Evolutionary conservation across 768 basidiomycete species (phyloP).

Genomic region (Leccinum ochraceum): DNA sequence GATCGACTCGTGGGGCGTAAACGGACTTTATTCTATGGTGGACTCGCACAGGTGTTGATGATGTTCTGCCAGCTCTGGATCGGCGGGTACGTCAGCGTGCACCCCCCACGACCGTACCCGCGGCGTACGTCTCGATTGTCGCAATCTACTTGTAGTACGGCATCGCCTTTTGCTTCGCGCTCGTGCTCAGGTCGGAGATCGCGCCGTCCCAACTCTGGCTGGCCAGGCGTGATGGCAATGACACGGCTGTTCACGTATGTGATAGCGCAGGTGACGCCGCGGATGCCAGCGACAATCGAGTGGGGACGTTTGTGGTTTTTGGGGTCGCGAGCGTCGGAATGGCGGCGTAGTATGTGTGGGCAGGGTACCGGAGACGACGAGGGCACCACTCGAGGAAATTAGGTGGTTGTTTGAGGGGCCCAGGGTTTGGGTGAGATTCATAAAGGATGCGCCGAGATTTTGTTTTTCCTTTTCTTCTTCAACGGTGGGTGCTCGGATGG

Average conservation of each 20-base stretch:
- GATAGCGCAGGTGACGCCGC: constrained; percentile 41
- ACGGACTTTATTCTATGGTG: constrained; percentile 26
- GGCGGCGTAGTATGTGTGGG: constrained; percentile 33
- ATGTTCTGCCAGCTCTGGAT: constrained; percentile 41
- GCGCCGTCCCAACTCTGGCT: constrained; percentile 38
- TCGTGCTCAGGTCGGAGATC: constrained; percentile 36
- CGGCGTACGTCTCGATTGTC: constrained; percentile 36
- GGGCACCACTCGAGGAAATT: constrained; percentile 41
- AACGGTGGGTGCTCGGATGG: constrained; percentile 25
- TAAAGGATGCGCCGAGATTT: constrained; percentile 34
- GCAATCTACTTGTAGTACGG: constrained; percentile 40
- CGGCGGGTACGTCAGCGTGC: constrained; percentile 32
- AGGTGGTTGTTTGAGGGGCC: constrained; percentile 35
- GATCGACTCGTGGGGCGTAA: constrained; percentile 41
- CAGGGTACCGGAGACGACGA: constrained; percentile 42
- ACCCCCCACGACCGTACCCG: constrained; percentile 30
- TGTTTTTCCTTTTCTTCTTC: too few relatives aligned
- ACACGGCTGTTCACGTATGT: constrained; percentile 41
- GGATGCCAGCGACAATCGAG: constrained; percentile 30
- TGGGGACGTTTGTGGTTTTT: constrained; percentile 37
- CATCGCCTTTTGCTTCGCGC: constrained; percentile 39
- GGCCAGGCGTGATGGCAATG: constrained; percentile 31
- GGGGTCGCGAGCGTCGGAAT: constrained; percentile 32
- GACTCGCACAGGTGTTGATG: constrained; percentile 35
- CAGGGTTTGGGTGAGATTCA: constrained; percentile 23